Evolutionary conservation across 257 asterid genomes (phyloP), one percentile per base, ranked within the genome.

Genomic region (Prunella vulgaris): DNA sequence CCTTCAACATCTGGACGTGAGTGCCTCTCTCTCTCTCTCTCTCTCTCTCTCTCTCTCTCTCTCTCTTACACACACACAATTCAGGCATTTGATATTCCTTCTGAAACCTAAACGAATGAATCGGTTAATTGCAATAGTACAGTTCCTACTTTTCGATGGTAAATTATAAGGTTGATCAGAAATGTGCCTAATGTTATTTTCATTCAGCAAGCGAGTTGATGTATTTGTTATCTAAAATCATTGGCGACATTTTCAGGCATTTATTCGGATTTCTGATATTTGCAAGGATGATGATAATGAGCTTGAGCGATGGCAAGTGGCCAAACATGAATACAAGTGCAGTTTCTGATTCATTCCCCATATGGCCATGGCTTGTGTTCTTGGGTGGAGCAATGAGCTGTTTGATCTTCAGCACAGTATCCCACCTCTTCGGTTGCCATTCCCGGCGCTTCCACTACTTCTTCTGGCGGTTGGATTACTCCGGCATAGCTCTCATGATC

Each of bases 351-450:
- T 52, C 83, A 25, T 18, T 88, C 38, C 89, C 95, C 14, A 51
- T 72, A 66, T 93, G 97, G 98, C 98, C 98, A 5, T 93, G 98
- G 98, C 83, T 93, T 53, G 87, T 93, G 17, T 90, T 90, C 88
- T 76, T 93, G 35, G 81, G 67, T 9, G 98, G 98, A 37, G 93
- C 97, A 22, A 93, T 88, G 90, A 5, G 81, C 64, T 93, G 98
- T 69, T 72, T 93, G 69, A 71, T 86, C 5, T 82, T 79, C 53
- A 93, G 98, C 79, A 73, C 96, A 0, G 51, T 86, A 0, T 90
- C 98, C 81, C 98, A 93, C 77, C 85, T 90, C 60, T 87, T 93
- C 38, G 86, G 96, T 24, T 93, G 98, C 84, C 98, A 88, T 68
- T 93, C 98, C 54, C 81, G 51, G 27, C 84, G 81, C 10, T 93